These are phyloP conservation scores for Mycocentrospora acerina DNA, from an alignment of 2,329 filamentous ascomycete genomes.

Conservation along the genomic window DNA sequence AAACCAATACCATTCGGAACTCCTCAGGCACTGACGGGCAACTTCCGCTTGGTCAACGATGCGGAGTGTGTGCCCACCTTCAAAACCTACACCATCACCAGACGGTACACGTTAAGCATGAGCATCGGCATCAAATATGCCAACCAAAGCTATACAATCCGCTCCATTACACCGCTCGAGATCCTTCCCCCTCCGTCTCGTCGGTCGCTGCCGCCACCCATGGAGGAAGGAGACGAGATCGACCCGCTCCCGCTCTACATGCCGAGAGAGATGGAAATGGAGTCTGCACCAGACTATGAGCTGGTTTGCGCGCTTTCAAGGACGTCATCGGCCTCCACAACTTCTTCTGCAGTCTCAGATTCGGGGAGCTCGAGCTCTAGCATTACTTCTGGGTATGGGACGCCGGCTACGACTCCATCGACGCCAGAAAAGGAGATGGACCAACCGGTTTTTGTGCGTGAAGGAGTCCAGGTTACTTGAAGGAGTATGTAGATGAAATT, in stretches of 20 bases:
- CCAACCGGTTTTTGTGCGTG: conserved; percentile 2
- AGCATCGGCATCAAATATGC: conserved; percentile 30
- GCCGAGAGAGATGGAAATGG: conserved; percentile 27
- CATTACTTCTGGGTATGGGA: conserved; percentile 7
- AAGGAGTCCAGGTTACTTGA: not conserved
- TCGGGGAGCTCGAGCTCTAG: conserved; percentile 14
- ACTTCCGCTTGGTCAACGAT: conserved; percentile 38
- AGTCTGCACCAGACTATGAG: conserved; percentile 37
- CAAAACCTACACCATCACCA: conserved; percentile 37
- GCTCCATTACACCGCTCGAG: conserved; percentile 27
- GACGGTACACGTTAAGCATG: conserved; percentile 31
- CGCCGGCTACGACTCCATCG: conserved; percentile 7
- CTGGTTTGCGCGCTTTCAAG: conserved; percentile 24
- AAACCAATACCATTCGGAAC: conserved; percentile 21
- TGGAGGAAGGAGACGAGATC: conserved; percentile 23
- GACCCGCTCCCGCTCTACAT: conserved; percentile 36
- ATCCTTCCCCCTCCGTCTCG: conserved; percentile 31
- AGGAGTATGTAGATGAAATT: not conserved
- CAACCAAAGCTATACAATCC: conserved; percentile 28
- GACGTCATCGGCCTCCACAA: conserved; percentile 8
- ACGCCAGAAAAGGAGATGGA: conserved; percentile 14
- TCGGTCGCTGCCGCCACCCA: conserved; percentile 2
- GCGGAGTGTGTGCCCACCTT: conserved; percentile 38
- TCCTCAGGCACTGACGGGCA: conserved; percentile 23
- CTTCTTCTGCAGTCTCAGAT: conserved; percentile 9